Conservation (phyloP, 306 rosid genomes). For the Quercus cerris region DNA sequence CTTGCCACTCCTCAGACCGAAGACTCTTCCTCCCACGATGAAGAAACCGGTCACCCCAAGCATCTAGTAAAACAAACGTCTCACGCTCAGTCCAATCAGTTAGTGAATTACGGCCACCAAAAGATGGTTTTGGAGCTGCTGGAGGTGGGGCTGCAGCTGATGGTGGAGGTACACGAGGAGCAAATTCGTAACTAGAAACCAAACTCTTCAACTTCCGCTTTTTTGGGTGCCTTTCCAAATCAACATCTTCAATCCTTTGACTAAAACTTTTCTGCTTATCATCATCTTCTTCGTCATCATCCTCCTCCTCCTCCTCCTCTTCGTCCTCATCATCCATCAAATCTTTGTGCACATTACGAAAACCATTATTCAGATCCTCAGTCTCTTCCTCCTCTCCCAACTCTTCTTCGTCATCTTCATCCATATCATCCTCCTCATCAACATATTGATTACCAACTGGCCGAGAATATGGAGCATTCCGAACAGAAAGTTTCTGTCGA, state of each 20-base stretch:
- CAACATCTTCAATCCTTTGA: conserved; percentile 40
- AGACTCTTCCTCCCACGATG: conserved; percentile 87
- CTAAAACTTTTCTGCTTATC: conserved; percentile 27
- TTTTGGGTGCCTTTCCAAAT: conserved; percentile 59
- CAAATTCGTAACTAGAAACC: conserved; percentile 74
- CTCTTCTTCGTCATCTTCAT: conserved; percentile 46
- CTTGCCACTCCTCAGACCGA: conserved; percentile 89
- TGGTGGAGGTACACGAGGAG: conserved; percentile 53
- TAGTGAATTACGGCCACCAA: conserved; percentile 66
- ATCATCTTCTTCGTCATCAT: conserved; percentile 29
- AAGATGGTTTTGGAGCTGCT: conserved; percentile 47
- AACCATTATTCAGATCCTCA: conserved; percentile 44
- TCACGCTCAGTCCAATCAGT: conserved; percentile 84
- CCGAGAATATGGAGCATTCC: conserved; percentile 42
- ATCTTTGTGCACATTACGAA: conserved; percentile 25
- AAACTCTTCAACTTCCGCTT: conserved; percentile 74
- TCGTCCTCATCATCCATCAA: conserved; percentile 8
- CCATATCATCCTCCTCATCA: conserved; percentile 44
- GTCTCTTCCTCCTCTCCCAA: conserved; percentile 46
- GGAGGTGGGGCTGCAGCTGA: conserved; percentile 22
- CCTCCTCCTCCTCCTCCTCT: conserved; percentile 28
- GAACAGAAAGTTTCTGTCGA: conserved; percentile 32
- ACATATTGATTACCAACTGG: conserved; percentile 32
- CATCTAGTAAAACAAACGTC: conserved; percentile 73
- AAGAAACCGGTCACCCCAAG: conserved; percentile 86